phyloP scores from a whole-genome alignment of 768 basidiomycete genomes.

The Terana coerulea region DNA sequence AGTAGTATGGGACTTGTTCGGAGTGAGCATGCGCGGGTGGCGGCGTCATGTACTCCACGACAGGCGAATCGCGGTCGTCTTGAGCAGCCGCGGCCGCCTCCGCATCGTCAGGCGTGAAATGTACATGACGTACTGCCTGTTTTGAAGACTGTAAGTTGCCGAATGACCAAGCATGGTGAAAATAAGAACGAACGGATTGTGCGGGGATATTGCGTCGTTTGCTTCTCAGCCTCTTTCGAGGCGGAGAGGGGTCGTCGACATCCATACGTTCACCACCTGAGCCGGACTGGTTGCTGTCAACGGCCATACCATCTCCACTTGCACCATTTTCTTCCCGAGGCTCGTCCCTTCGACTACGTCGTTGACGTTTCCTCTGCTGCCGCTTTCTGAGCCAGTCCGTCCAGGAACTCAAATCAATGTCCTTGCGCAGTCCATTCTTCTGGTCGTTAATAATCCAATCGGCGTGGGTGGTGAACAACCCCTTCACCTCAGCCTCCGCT shows the following conservation, averaged over 20 bases:
- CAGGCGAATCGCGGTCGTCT: background rate
- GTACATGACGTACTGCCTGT: background rate
- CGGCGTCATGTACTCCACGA: background rate
- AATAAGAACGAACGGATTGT: too few relatives aligned
- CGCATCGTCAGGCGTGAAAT: background rate
- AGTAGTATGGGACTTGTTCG: background rate
- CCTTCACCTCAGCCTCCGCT: background rate
- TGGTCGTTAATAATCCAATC: background rate
- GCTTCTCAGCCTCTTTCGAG: too few relatives aligned
- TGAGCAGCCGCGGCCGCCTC: too few relatives aligned
- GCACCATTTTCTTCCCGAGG: background rate
- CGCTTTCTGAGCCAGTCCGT: background rate
- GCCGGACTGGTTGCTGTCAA: background rate
- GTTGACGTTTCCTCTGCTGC: background rate
- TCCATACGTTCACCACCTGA: background rate
- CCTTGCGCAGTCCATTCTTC: background rate
- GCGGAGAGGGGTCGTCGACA: background rate
- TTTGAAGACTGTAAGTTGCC: too few relatives aligned
- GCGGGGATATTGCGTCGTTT: too few relatives aligned
- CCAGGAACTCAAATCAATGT: background rate
- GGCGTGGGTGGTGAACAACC: background rate
- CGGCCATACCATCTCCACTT: background rate
- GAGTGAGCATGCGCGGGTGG: background rate
- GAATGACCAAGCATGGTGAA: too few relatives aligned
- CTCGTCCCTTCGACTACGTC: background rate